A percentile compares a stretch with the other conserved stretches of the same genome.
phyloP scores from a whole-genome alignment of 495 filamentous ascomycete genomes.

The Pseudoneurospora amorphoporcata region DNA sequence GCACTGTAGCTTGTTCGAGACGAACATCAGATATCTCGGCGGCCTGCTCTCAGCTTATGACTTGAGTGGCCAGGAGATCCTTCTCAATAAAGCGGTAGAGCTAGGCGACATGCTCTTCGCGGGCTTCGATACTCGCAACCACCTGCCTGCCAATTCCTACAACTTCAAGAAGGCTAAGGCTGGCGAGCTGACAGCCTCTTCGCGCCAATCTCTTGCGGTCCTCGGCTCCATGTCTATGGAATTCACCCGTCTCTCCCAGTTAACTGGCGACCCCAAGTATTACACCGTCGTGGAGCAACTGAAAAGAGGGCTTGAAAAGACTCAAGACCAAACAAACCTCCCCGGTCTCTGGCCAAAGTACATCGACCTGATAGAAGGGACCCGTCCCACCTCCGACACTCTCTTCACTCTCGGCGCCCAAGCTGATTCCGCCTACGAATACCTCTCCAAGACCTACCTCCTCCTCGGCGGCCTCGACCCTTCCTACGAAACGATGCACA shows the following conservation, averaged over 20 bases:
- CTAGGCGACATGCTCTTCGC: constrained; percentile 75
- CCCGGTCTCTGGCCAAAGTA: constrained; percentile 75
- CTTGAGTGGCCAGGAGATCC: constrained; percentile 45
- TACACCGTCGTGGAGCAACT: constrained; percentile 77
- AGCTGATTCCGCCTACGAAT: constrained; percentile 81
- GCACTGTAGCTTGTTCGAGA: constrained; percentile 63
- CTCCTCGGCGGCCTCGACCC: constrained; percentile 30
- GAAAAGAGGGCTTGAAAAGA: constrained; percentile 57
- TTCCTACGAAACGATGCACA: constrained; percentile 33
- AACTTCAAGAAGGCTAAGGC: constrained; percentile 41
- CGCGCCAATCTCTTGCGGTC: constrained; percentile 44
- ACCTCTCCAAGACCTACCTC: constrained; percentile 62
- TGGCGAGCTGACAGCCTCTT: constrained; percentile 43
- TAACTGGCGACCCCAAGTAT: constrained; percentile 71
- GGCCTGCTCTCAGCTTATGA: constrained; percentile 72
- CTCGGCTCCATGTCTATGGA: constrained; percentile 71
- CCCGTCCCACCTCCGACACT: constrained; percentile 17
- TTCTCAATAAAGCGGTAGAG: constrained; percentile 72
- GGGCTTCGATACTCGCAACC: constrained; percentile 82
- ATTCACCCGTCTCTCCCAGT: constrained; percentile 74
- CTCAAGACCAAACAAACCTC: constrained; percentile 55
- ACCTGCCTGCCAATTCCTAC: constrained; percentile 72
- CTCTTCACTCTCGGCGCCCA: constrained; percentile 59
- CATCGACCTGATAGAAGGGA: constrained; percentile 42
- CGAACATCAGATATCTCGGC: constrained; percentile 68